Evolutionary conservation across 192 early-diverging fungal genomes (phyloP), one percentile per base, ranked within the genome.

Genomic region (Pilobolus umbonatus): DNA sequence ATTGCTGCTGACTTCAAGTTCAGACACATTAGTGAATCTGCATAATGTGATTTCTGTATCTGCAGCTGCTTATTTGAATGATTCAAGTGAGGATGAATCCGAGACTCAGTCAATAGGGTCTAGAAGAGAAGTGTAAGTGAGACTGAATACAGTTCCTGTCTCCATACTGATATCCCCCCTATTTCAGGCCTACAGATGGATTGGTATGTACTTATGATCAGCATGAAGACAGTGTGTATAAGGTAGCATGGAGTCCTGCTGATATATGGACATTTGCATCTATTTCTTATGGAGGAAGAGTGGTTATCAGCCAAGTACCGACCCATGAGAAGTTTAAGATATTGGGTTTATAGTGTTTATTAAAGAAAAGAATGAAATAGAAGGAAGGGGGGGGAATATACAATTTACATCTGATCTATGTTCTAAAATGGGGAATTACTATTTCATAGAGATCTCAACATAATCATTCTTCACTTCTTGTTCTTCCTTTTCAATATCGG

Each of bases 201-300:
- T 77, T 98, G 44, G 79, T 95, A 15, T 78, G 80, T 5, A 85
- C 88, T n/a, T 96, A 85, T 64, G 90, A 95, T 31, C 92, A 95
- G 62, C 95, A 96, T 69, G 94, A 98, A 67, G 91, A 96, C 48
- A 90, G 88, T 60, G 94, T 98, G 2, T 96, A 96, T 62, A 73
- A 88, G 5, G 87, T 86, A 2, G 83, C 87, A 17, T 98, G 96
- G 96, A 95, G 93, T 46, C 74, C 73, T 5, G 83, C 83, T 0
- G 93, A 95, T 71, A 89, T 92, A 1, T 98, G 96, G 96, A 77
- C 93, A 11, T 98, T 95, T 80, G 87, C 89, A 17, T 95, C 93
- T 3, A 64, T 95, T 24, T 96, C 94, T 24, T 92, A 92, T 72
- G 94, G 94, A 68, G 96, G 96, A 9, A 83, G 92, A 11, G 78